Conservation (phyloP, 192 early-diverging fungal genomes). For the Paraglomus brasilianum region DNA sequence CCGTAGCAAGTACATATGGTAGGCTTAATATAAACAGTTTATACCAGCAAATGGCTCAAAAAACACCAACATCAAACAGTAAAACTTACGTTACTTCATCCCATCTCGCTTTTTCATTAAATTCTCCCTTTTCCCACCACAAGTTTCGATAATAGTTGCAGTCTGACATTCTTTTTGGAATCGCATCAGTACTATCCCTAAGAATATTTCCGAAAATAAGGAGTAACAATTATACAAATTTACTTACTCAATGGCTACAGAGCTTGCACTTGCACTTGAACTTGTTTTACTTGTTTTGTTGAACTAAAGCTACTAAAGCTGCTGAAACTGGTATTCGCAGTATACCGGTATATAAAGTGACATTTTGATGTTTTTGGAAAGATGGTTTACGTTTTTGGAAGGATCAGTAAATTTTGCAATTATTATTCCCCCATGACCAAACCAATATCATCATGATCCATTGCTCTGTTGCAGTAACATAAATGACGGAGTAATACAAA, state of each 20-base stretch:
- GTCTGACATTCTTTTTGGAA: slow-evolving; percentile 12
- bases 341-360: too few relatives aligned
- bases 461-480: too few relatives aligned
- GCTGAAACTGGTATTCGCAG: too few relatives aligned
- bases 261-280: slow-evolving; percentile 10
- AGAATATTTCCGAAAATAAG: slow-evolving; percentile 18
- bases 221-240: slow-evolving; percentile 11
- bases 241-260: slow-evolving; percentile 11
- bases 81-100: slow-evolving; percentile 20
- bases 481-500: too few relatives aligned
- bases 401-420: too few relatives aligned
- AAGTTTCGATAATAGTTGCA: slow-evolving; percentile 16
- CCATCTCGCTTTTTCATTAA: slow-evolving; percentile 19
- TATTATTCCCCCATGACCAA: too few relatives aligned
- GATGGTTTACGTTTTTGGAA: too few relatives aligned
- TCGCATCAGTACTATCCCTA: slow-evolving; percentile 14
- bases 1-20: slow-evolving; percentile 10
- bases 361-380: too few relatives aligned
- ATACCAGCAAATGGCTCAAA: background rate
- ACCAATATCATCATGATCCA: too few relatives aligned
- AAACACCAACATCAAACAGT: background rate
- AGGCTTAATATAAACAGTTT: slow-evolving; percentile 19
- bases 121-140: slow-evolving; percentile 10
- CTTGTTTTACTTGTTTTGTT: slow-evolving; percentile 21
- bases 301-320: slow-evolving; percentile 20